Evolutionary conservation across 768 basidiomycete species (phyloP).

Genomic region (Xanthoconium stramineum): DNA sequence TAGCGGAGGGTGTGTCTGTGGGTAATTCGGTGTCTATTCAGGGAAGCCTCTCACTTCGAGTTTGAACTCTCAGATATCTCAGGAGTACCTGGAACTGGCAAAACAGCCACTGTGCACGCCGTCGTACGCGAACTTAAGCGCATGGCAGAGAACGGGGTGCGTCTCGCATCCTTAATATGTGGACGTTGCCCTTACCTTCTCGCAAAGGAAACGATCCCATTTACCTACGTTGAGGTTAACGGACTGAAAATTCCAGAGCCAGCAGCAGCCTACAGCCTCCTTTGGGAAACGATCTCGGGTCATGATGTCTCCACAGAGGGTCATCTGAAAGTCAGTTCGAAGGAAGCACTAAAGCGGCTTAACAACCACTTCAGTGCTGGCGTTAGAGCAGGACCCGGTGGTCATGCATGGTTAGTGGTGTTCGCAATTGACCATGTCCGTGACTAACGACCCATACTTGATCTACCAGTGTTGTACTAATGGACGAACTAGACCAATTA

Average conservation of each 20-base stretch:
- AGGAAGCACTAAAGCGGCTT: constrained; percentile 79
- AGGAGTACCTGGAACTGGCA: constrained; percentile 98
- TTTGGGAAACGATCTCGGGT: constrained; percentile 93
- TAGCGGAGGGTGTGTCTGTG: constrained; percentile 93
- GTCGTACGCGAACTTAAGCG: constrained; percentile 86
- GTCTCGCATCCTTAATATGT: constrained; percentile 20
- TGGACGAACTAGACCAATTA: constrained; percentile 98
- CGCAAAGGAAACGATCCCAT: constrained; percentile 82
- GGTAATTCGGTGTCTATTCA: constrained; percentile 25
- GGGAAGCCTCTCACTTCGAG: background rate
- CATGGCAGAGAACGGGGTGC: constrained; percentile 78
- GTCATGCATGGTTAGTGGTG: constrained; percentile 77
- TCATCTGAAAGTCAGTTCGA: constrained; percentile 64
- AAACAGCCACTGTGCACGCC: constrained; percentile 96
- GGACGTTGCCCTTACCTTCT: background rate
- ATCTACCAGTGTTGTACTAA: constrained; percentile 78
- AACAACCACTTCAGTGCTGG: constrained; percentile 73
- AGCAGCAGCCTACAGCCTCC: constrained; percentile 82
- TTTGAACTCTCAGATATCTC: constrained; percentile 70
- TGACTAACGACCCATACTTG: constrained; percentile 3
- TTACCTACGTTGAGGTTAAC: constrained; percentile 97
- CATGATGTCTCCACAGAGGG: constrained; percentile 63
- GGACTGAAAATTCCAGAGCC: constrained; percentile 93
- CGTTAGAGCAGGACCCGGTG: constrained; percentile 65
- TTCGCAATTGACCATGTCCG: background rate